Conservation (phyloP, 805 yeast genomes). For the Zygoascus biomembranicola region DNA sequence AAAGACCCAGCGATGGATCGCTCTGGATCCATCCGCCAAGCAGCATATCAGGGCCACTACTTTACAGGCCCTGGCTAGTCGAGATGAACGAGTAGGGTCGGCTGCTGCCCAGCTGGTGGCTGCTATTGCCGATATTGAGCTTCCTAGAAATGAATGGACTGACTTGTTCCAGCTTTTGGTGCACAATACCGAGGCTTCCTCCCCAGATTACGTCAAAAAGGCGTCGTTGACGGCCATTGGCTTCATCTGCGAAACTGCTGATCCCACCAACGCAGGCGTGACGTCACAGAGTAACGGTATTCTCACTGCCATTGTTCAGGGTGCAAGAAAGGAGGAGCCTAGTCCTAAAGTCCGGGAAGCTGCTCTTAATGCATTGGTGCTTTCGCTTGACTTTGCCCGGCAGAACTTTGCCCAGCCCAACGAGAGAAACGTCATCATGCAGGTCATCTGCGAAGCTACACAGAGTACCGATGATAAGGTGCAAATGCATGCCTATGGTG, state of each 20-base stretch:
- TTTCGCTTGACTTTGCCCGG: slow-evolving; percentile 83
- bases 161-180: slow-evolving; percentile 77
- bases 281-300: slow-evolving; percentile 85
- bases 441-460: slow-evolving; percentile 98
- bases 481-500: slow-evolving; percentile 93
- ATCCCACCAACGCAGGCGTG: slow-evolving; percentile 69
- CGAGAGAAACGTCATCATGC: slow-evolving; percentile 96
- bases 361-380: slow-evolving; percentile 85
- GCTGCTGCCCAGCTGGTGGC: slow-evolving; percentile 92
- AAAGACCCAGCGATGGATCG: slow-evolving; percentile 69
- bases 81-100: slow-evolving; percentile 72
- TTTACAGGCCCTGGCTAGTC: slow-evolving; percentile 52
- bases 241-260: slow-evolving; percentile 91
- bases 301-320: slow-evolving; percentile 91
- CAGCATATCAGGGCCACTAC: slow-evolving; percentile 55
- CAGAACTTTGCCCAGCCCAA: slow-evolving; percentile 86
- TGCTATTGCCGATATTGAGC: slow-evolving; percentile 92
- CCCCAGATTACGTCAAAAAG: slow-evolving; percentile 72
- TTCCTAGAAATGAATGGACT: slow-evolving; percentile 83
- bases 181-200: slow-evolving; percentile 72
- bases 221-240: slow-evolving; percentile 87
- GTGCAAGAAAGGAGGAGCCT: slow-evolving; percentile 80
- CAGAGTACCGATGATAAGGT: slow-evolving; percentile 74
- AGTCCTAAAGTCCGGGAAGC: slow-evolving; percentile 70
- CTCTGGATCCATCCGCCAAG: slow-evolving; percentile 47